A percentile compares a stretch with the other conserved stretches of the same genome.
These are phyloP conservation scores for Mrakia gelida DNA, from an alignment of 768 basidiomycete species.

Conservation along the genomic window DNA sequence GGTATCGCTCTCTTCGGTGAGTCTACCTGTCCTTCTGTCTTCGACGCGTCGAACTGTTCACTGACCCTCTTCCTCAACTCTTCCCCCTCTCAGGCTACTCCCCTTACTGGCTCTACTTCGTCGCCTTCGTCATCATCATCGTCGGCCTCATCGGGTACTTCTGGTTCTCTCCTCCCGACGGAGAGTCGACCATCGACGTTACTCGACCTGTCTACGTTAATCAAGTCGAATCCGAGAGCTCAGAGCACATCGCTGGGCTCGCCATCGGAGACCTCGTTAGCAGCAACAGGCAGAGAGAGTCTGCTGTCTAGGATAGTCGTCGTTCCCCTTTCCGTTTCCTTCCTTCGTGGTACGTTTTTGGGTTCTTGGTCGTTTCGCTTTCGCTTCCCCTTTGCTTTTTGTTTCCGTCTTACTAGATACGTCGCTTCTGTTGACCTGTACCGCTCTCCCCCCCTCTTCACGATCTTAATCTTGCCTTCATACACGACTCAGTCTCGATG, in stretches of 20 bases:
- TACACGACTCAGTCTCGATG: no score
- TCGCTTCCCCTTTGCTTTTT: background rate
- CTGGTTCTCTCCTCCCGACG: conserved; percentile 50
- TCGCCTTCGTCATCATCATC: conserved; percentile 67
- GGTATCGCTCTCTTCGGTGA: conserved; percentile 50
- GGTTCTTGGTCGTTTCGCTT: background rate
- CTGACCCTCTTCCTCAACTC: conserved; percentile 34
- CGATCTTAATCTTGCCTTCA: no score
- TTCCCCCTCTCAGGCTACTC: conserved; percentile 51
- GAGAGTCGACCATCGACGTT: background rate
- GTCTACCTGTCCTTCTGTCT: conserved; percentile 35
- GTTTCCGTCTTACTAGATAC: no score
- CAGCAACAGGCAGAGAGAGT: background rate
- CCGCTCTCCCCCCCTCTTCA: no score
- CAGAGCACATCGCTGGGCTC: conserved; percentile 15
- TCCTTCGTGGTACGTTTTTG: background rate
- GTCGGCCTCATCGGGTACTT: conserved; percentile 75
- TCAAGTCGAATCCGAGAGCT: background rate
- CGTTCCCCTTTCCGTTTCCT: background rate
- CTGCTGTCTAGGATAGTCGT: background rate
- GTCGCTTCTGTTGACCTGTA: no score
- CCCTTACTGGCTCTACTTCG: conserved; percentile 87
- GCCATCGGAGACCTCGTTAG: background rate
- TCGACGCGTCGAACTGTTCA: background rate
- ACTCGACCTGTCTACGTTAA: conserved; percentile 22